phyloP scores from a whole-genome alignment of 352 stramenopile genomes.

The Halophytophthora batemanensis region DNA sequence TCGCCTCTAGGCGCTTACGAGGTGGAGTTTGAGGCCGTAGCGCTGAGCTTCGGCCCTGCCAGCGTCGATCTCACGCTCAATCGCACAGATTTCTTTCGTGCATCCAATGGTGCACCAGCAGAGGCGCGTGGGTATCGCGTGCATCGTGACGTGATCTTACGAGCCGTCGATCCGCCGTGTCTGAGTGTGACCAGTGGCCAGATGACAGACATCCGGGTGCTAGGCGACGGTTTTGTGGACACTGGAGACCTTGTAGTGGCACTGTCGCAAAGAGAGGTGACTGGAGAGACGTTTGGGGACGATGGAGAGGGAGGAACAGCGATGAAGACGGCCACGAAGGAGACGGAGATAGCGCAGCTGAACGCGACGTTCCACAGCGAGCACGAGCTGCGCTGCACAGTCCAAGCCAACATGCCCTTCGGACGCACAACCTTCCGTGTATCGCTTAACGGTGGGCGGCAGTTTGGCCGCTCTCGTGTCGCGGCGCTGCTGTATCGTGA shows the following conservation, averaged over 20 bases:
- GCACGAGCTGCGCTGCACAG: slow-evolving; percentile 52
- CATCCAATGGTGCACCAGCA: slow-evolving; percentile 27
- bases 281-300: background rate
- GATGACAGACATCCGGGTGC: slow-evolving; percentile 46
- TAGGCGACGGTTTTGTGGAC: slow-evolving; percentile 60
- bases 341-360: slow-evolving; percentile 37
- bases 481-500: slow-evolving; percentile 50
- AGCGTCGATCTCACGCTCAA: slow-evolving; percentile 61
- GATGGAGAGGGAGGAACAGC: background rate
- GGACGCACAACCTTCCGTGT: slow-evolving; percentile 51
- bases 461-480: slow-evolving; percentile 43
- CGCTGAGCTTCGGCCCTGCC: slow-evolving; percentile 49
- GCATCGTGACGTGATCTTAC: slow-evolving; percentile 40
- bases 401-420: slow-evolving; percentile 67
- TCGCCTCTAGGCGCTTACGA: slow-evolving; percentile 55
- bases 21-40: slow-evolving; percentile 52
- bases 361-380: slow-evolving; percentile 45
- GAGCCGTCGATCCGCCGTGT: slow-evolving; percentile 47
- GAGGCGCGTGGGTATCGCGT: slow-evolving; percentile 51
- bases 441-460: slow-evolving; percentile 60
- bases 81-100: slow-evolving; percentile 42
- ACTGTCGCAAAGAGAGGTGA: slow-evolving; percentile 40
- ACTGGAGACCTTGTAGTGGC: slow-evolving; percentile 58
- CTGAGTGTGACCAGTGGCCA: slow-evolving; percentile 57
- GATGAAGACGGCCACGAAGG: slow-evolving; percentile 6